A percentile compares a stretch with the other conserved stretches of the same genome.
phyloP scores from a whole-genome alignment of 768 basidiomycete species.

The Lactifluus volemus region DNA sequence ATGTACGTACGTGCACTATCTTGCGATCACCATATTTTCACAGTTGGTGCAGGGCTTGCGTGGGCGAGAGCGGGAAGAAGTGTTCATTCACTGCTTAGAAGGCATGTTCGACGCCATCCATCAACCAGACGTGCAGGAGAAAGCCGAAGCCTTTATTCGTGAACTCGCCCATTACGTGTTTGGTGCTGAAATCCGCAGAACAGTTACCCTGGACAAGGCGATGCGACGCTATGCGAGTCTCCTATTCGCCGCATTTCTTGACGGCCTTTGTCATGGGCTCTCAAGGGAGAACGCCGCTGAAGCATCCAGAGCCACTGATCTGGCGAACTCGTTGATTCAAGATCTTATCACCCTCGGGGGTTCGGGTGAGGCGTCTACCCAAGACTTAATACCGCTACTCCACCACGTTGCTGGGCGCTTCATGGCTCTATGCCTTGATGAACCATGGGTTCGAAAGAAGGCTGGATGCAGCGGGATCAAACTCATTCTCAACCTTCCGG shows the following conservation, averaged over 20 bases:
- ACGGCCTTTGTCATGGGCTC: constrained; percentile 69
- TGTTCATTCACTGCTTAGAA: constrained; percentile 62
- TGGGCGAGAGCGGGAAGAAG: constrained; percentile 63
- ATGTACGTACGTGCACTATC: constrained; percentile 38
- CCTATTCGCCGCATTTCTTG: constrained; percentile 64
- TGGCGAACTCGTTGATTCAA: constrained; percentile 55
- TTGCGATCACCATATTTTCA: not conserved
- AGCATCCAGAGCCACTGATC: constrained; percentile 45
- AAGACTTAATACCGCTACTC: constrained; percentile 57
- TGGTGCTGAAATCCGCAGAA: constrained; percentile 59
- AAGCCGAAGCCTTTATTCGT: constrained; percentile 62
- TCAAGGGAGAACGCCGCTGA: constrained; percentile 58
- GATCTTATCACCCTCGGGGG: constrained; percentile 54
- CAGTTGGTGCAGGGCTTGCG: constrained; percentile 46
- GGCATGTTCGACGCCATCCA: constrained; percentile 73
- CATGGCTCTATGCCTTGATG: constrained; percentile 81
- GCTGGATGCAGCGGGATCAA: constrained; percentile 84
- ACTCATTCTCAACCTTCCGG: constrained; percentile 64
- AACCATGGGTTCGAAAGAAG: constrained; percentile 81
- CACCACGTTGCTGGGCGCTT: constrained; percentile 81
- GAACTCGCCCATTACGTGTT: constrained; percentile 67
- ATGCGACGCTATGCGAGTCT: constrained; percentile 46
- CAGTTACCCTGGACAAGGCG: constrained; percentile 43
- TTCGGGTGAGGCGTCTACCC: constrained; percentile 37
- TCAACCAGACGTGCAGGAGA: constrained; percentile 54